Evolutionary conservation across 169 alveolate genomes (phyloP).

Genomic region (Eimeria praecox): DNA sequence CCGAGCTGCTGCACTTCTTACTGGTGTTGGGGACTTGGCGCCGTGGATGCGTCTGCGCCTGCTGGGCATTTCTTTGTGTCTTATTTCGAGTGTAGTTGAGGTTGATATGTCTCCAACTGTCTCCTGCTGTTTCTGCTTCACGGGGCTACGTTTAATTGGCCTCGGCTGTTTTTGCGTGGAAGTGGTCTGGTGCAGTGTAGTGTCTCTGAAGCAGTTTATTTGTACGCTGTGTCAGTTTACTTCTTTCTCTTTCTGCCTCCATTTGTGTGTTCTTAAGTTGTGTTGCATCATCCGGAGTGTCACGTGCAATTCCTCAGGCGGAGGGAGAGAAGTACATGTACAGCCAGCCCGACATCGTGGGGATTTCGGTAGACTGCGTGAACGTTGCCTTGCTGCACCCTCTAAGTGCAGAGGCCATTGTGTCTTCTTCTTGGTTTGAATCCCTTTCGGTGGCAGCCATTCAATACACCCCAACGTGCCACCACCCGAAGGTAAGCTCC

Average conservation of each 20-base stretch:
- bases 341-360: slow-evolving; percentile 80
- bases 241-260: neutral
- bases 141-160: neutral
- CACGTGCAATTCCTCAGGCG: neutral
- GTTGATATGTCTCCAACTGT: neutral
- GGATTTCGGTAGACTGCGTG: slow-evolving; percentile 79
- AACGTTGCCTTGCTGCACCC: slow-evolving; percentile 79
- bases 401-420: slow-evolving; percentile 30
- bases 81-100: neutral
- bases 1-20: neutral
- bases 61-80: neutral
- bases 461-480: slow-evolving; percentile 75
- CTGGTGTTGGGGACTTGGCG: neutral
- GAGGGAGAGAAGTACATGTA: slow-evolving; percentile 76
- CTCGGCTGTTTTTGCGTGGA: neutral
- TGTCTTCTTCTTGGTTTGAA: slow-evolving; percentile 39
- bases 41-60: neutral
- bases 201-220: neutral
- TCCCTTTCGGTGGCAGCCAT: slow-evolving; percentile 53
- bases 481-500: slow-evolving; percentile 77
- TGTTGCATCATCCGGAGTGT: neutral
- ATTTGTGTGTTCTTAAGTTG: neutral
- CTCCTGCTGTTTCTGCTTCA: neutral
- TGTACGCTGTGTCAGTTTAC: neutral
- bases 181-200: neutral